phyloP scores from a whole-genome alignment of 2,329 filamentous ascomycete species.

The Aspergillus pseudoterreus region DNA sequence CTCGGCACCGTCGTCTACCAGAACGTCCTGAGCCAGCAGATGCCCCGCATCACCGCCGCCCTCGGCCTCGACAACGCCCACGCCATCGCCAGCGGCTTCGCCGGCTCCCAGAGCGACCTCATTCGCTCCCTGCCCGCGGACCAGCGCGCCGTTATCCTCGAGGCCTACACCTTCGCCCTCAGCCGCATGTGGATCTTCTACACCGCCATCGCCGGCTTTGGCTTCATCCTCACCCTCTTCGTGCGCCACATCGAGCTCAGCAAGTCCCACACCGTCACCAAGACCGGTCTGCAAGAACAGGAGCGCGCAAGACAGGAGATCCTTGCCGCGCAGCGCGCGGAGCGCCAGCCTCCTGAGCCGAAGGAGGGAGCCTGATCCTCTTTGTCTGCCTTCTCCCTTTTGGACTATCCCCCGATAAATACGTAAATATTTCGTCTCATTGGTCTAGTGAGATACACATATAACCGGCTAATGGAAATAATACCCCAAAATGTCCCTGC shows the following conservation, averaged over 20 bases:
- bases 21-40: slow-evolving; percentile 33
- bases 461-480: too few relatives aligned
- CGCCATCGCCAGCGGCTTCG: slow-evolving; percentile 28
- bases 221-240: slow-evolving; percentile 38
- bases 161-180: slow-evolving; percentile 41
- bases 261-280: slow-evolving; percentile 40
- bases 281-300: slow-evolving; percentile 44
- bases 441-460: too few relatives aligned
- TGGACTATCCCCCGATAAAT: too few relatives aligned
- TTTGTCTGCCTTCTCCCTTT: not conserved
- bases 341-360: slow-evolving; percentile 52
- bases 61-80: slow-evolving; percentile 28
- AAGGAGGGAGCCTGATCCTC: slow-evolving; percentile 37
- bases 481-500: too few relatives aligned
- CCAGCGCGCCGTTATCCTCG: slow-evolving; percentile 37
- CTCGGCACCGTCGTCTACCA: slow-evolving; percentile 52
- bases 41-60: slow-evolving; percentile 21
- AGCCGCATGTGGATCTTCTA: slow-evolving; percentile 52
- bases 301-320: slow-evolving; percentile 39
- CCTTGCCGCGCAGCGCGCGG: slow-evolving; percentile 21
- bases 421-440: too few relatives aligned
- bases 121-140: slow-evolving; percentile 29
- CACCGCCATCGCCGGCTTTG: slow-evolving; percentile 33
- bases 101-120: slow-evolving; percentile 32
- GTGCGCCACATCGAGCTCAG: slow-evolving; percentile 37